Evolutionary conservation across 805 yeast species (phyloP), one percentile per base, ranked within the genome.

Genomic region (Nakazawaea siamensis): DNA sequence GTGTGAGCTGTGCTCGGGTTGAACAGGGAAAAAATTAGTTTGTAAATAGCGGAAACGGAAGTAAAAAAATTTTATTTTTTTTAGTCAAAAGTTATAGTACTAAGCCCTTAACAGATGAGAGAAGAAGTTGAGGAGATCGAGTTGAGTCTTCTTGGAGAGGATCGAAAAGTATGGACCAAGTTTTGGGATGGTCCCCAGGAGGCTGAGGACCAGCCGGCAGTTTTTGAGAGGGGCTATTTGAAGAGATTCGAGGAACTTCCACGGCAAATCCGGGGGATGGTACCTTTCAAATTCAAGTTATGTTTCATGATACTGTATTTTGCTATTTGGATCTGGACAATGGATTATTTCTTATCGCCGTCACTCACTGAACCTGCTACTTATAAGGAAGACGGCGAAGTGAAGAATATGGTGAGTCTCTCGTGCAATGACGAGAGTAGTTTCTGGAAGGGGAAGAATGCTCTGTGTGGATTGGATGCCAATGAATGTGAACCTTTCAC

Each of bases 1-100:
- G 33, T 90, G 98, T 65, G 90, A 90, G 54, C 90, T 92, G 97
- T 92, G 98, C 68, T 90, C 97, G 39, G 97, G 97, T 66, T 15
- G 38, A 35, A 18, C 11, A 24, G 13, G 31, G 14, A 20, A 20
- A 20, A 8, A 20, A 10, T 20, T 20, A 20, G 10, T 8, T 20
- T 8, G n/a, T n/a, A n/a, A n/a, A n/a, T n/a, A n/a, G n/a, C n/a
- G n/a, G n/a, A n/a, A n/a, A n/a, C n/a, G n/a, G n/a, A n/a, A n/a
- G n/a, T n/a, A n/a, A n/a, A n/a, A n/a, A n/a, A n/a, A n/a, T n/a
- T n/a, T n/a, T n/a, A n/a, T n/a, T n/a, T n/a, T n/a, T n/a, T n/a
- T n/a, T n/a, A n/a, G n/a, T n/a, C n/a, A n/a, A n/a, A n/a, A n/a
- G n/a, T n/a, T n/a, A n/a, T n/a, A n/a, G n/a, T n/a, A n/a, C n/a